A percentile compares a stretch with the other conserved stretches of the same genome.
Evolutionary conservation across 345 rosid genomes (phyloP).

Genomic region (Salix viminalis): DNA sequence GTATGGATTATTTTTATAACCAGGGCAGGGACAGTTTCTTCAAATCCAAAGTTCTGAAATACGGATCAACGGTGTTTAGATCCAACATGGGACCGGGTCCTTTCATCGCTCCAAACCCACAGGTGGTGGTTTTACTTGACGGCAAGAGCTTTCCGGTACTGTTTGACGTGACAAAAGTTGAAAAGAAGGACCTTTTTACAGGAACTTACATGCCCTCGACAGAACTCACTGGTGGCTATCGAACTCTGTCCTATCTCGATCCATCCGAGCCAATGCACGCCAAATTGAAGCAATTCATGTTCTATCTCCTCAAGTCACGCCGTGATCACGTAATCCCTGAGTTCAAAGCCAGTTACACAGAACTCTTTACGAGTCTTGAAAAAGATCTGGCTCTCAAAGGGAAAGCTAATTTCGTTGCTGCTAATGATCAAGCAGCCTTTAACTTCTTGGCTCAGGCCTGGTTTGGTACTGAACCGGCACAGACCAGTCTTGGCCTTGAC

Average conservation of each 20-base stretch:
- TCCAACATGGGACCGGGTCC: constrained; percentile 89
- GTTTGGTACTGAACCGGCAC: constrained; percentile 53
- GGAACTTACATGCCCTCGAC: constrained; percentile 90
- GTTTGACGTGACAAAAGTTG: constrained; percentile 76
- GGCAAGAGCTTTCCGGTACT: constrained; percentile 83
- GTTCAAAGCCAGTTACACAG: constrained; percentile 49
- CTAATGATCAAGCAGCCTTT: constrained; percentile 64
- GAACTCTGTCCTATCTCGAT: constrained; percentile 75
- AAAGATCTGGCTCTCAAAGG: constrained; percentile 52
- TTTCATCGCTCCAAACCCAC: constrained; percentile 52
- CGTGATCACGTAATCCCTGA: constrained; percentile 67
- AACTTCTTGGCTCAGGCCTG: constrained; percentile 55
- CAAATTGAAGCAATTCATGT: constrained; percentile 63
- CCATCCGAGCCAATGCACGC: constrained; percentile 76
- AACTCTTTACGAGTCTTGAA: constrained; percentile 53
- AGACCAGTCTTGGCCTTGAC: constrained; percentile 54
- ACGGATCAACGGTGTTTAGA: constrained; percentile 66
- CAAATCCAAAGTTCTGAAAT: constrained; percentile 52
- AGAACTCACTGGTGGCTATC: constrained; percentile 80
- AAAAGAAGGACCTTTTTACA: constrained; percentile 74
- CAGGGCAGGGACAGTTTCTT: constrained; percentile 71
- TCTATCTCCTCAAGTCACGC: constrained; percentile 51
- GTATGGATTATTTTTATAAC: constrained; percentile 64
- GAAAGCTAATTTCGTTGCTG: constrained; percentile 42
- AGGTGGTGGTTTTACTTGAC: constrained; percentile 73